These are phyloP conservation scores for Silene noctiflora DNA, from an alignment of 179 eudicot species.

Conservation along the genomic window DNA sequence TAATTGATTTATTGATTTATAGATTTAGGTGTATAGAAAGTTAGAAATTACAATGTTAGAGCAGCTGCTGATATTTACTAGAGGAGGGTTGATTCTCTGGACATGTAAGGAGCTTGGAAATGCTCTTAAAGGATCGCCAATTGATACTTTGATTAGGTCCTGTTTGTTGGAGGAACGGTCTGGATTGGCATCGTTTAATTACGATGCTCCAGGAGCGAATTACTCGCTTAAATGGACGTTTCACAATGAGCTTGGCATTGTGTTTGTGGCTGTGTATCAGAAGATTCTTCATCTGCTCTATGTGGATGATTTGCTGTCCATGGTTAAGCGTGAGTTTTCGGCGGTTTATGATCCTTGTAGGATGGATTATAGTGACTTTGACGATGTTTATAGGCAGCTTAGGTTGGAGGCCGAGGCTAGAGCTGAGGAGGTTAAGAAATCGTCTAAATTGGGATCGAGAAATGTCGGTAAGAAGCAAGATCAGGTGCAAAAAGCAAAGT, in stretches of 20 bases:
- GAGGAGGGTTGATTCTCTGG: constrained; percentile 98
- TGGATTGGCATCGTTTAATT: constrained; percentile 74
- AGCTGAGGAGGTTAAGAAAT: constrained; percentile 82
- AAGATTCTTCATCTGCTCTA: constrained; percentile 74
- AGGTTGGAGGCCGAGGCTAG: constrained; percentile 90
- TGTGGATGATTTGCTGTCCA: constrained; percentile 83
- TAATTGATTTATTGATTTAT: not conserved
- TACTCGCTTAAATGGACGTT: constrained; percentile 98
- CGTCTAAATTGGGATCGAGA: constrained; percentile 40
- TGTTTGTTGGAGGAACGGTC: constrained; percentile 95
- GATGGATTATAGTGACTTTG: constrained; percentile 65
- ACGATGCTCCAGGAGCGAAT: constrained; percentile 75
- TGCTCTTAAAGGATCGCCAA: constrained; percentile 86
- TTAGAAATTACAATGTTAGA: constrained; percentile 60
- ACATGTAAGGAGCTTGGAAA: constrained; percentile 85
- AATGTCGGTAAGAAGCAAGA: constrained; percentile 56
- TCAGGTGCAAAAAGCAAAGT: constrained; percentile 45
- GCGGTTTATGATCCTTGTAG: constrained; percentile 72
- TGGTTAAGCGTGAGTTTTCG: constrained; percentile 84
- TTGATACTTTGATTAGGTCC: constrained; percentile 82
- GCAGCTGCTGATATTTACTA: constrained; percentile 81
- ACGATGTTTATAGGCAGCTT: constrained; percentile 73
- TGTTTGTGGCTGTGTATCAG: constrained; percentile 95
- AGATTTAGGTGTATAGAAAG: not conserved
- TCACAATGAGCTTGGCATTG: constrained; percentile 85